Percentiles rank a stretch among this genome's conserved stretches.
Evolutionary conservation across 805 yeast species (phyloP).

Genomic region (Starmerella kuoi): DNA sequence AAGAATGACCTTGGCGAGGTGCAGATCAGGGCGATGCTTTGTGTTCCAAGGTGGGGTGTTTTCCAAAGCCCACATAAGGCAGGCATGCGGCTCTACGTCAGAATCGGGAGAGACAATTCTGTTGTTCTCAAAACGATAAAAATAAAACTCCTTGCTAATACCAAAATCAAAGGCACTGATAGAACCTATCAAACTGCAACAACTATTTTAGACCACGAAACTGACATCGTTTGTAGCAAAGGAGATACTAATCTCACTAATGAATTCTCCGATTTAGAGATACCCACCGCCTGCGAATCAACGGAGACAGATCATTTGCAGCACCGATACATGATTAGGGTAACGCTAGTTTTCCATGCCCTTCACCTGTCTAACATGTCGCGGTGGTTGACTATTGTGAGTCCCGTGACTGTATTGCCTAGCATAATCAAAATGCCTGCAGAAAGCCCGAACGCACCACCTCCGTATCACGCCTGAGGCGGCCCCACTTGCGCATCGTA

Average conservation of each 20-base stretch:
- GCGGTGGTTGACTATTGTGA: slow-evolving; percentile 5
- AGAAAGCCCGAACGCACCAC: neutral
- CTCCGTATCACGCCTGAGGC: slow-evolving; percentile 1
- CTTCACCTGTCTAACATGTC: slow-evolving; percentile 6
- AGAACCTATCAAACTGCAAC: no score
- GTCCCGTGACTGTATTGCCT: slow-evolving; percentile 8
- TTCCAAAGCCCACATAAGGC: slow-evolving; percentile 12
- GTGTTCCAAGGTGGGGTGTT: slow-evolving; percentile 7
- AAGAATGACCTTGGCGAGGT: slow-evolving; percentile 9
- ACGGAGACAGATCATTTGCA: neutral
- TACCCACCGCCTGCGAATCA: slow-evolving; percentile 9
- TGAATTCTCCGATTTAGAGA: slow-evolving; percentile 10
- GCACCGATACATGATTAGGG: slow-evolving; percentile 2
- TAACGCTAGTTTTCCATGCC: slow-evolving; percentile 8
- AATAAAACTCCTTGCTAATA: no score
- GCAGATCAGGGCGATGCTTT: neutral
- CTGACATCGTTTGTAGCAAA: neutral
- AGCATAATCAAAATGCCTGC: slow-evolving; percentile 1
- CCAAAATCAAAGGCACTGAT: no score
- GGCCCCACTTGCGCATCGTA: no score
- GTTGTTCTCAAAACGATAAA: neutral
- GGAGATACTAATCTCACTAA: neutral
- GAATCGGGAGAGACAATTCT: neutral
- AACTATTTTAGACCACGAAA: neutral
- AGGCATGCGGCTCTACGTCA: slow-evolving; percentile 1